Evolutionary conservation across 176 grass and related monocot species (phyloP).

Genomic region (Areca catechu): DNA sequence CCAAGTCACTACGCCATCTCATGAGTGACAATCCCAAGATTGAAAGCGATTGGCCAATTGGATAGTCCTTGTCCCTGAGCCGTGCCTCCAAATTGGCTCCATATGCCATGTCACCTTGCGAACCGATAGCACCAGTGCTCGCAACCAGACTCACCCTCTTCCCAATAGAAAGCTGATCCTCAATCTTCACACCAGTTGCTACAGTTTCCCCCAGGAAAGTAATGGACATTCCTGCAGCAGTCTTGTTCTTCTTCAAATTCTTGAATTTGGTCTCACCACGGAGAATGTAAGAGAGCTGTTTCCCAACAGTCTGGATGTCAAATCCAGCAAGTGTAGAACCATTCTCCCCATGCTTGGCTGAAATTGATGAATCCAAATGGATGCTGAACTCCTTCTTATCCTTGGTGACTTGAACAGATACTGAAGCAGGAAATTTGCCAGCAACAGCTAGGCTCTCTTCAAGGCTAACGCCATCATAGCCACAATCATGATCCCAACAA

Average conservation of each 20-base stretch:
- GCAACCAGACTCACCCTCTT: slow-evolving; percentile 55
- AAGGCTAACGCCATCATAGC: slow-evolving; percentile 85
- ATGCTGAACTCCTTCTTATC: slow-evolving; percentile 97
- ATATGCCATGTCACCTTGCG: slow-evolving; percentile 66
- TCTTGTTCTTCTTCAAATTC: slow-evolving; percentile 88
- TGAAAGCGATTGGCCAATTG: slow-evolving; percentile 52
- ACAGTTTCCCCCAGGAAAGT: slow-evolving; percentile 82
- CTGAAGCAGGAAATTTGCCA: slow-evolving; percentile 47
- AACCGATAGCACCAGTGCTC: slow-evolving; percentile 58
- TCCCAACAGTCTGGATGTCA: slow-evolving; percentile 73
- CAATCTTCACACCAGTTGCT: slow-evolving; percentile 75
- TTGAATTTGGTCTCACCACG: slow-evolving; percentile 87
- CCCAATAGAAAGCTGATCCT: slow-evolving; percentile 73
- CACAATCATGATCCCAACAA: slow-evolving; percentile 97
- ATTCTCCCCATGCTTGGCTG: slow-evolving; percentile 80
- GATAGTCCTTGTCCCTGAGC: slow-evolving; percentile 67
- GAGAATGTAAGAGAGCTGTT: slow-evolving; percentile 66
- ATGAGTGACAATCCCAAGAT: slow-evolving; percentile 79
- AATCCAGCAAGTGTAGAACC: slow-evolving; percentile 79
- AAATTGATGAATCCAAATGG: slow-evolving; percentile 81
- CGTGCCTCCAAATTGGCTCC: slow-evolving; percentile 78
- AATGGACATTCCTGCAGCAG: slow-evolving; percentile 68
- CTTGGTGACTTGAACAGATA: slow-evolving; percentile 80
- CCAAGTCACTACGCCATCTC: slow-evolving; percentile 63
- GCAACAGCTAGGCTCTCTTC: slow-evolving; percentile 68